A percentile compares a stretch with the other conserved stretches of the same genome.
Conservation (phyloP, 2,329 filamentous ascomycete genomes). For the Fusarium virguliforme region DNA sequence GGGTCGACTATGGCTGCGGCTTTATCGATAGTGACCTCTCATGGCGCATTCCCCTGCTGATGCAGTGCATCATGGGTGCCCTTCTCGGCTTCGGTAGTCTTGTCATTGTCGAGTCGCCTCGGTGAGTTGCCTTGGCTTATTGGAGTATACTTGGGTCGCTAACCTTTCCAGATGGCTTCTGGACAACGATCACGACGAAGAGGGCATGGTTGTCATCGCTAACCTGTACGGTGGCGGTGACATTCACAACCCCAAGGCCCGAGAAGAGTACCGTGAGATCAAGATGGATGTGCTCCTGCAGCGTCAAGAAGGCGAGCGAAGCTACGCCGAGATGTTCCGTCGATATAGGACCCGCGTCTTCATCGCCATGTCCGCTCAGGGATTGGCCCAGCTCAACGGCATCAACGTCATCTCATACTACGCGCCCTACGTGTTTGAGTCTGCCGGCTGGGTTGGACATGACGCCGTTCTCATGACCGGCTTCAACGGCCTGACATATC, state of each 20-base stretch:
- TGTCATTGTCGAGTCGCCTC: constrained; percentile 95
- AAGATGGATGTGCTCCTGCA: constrained; percentile 97
- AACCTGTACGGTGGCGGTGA: constrained; percentile 97
- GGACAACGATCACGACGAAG: constrained; percentile 97
- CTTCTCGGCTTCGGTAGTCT: constrained; percentile 89
- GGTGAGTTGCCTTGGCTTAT: constrained; percentile 67
- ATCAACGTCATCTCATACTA: constrained; percentile 99
- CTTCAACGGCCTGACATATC: constrained; percentile 91
- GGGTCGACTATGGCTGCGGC: constrained; percentile 98
- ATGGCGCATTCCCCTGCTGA: constrained; percentile 90
- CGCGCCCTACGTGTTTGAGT: constrained; percentile 95
- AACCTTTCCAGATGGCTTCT: constrained; percentile 83
- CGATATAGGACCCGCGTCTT: constrained; percentile 93
- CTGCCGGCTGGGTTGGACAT: constrained; percentile 94
- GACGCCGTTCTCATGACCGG: constrained; percentile 97
- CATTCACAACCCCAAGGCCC: constrained; percentile 91
- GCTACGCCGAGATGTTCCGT: constrained; percentile 94
- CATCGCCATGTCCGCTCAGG: constrained; percentile 98
- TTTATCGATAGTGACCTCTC: constrained; percentile 88
- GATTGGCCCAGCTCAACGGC: constrained; percentile 94
- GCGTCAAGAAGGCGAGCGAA: constrained; percentile 94
- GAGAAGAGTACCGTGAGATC: constrained; percentile 97
- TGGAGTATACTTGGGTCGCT: constrained; percentile 38
- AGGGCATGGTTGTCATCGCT: constrained; percentile 97
- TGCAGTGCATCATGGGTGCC: constrained; percentile 96